Evolutionary conservation across 225 moss, liverwort and hornwort genomes (phyloP).

Genomic region (Sphagnum contortum): DNA sequence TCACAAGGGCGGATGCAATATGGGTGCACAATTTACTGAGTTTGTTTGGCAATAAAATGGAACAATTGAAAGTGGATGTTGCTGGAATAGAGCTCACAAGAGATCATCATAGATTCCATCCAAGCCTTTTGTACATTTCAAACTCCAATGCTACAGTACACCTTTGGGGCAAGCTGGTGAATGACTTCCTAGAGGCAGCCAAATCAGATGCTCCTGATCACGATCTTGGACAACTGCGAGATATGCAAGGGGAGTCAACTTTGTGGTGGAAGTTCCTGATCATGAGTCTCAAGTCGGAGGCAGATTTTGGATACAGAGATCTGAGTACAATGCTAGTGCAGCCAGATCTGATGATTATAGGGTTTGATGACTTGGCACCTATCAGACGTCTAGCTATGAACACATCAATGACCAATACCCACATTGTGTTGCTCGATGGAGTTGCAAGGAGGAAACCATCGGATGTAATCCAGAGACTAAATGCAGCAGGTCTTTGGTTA

Average conservation of each 20-base stretch:
- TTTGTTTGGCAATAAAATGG: background rate
- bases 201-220: constrained; percentile 1
- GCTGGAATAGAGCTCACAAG: constrained; percentile 31
- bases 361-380: constrained; percentile 12
- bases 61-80: constrained; percentile 15
- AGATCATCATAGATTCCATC: constrained; percentile 22
- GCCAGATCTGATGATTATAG: constrained; percentile 6
- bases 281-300: no score
- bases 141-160: constrained; percentile 28
- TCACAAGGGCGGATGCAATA: constrained; percentile 70
- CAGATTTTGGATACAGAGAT: no score
- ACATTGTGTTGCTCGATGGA: constrained; percentile 48
- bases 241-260: no score
- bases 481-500: constrained; percentile 32
- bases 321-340: no score
- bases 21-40: constrained; percentile 57
- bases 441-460: constrained; percentile 17
- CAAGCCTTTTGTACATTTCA: constrained; percentile 56
- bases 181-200: constrained; percentile 25
- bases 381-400: background rate
- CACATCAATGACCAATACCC: constrained; percentile 10
- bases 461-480: constrained; percentile 27
- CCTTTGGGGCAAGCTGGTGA: constrained; percentile 44
- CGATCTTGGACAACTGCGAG: no score
- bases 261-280: no score